Conservation (phyloP, 2,329 filamentous ascomycete species). For the Samsoniella hepiali region DNA sequence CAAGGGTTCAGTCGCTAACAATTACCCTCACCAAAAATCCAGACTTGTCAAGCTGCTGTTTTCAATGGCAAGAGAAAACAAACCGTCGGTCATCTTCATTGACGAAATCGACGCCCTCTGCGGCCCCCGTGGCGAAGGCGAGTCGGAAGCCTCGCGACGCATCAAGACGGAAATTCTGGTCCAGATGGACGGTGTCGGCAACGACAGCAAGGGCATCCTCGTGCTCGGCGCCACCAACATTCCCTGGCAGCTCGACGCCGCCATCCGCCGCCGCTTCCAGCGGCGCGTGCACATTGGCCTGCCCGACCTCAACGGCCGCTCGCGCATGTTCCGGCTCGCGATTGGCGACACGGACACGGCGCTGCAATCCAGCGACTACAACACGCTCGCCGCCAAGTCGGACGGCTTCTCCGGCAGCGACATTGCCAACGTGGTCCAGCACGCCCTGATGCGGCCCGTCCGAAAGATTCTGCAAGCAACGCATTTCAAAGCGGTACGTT, state of each 20-base stretch:
- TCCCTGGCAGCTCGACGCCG: conserved; percentile 95
- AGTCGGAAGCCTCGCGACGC: conserved; percentile 92
- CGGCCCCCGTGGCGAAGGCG: conserved; percentile 87
- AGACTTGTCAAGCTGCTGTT: conserved; percentile 96
- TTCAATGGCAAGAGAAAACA: conserved; percentile 96
- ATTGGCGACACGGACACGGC: conserved; percentile 92
- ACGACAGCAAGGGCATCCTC: conserved; percentile 88
- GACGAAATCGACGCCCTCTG: conserved; percentile 97
- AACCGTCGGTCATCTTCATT: conserved; percentile 97
- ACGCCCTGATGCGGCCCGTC: conserved; percentile 95
- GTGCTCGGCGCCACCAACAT: conserved; percentile 98
- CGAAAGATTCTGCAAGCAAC: conserved; percentile 96
- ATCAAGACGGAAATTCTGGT: conserved; percentile 99
- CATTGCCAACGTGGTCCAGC: conserved; percentile 92
- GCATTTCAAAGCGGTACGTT: conserved; percentile 84
- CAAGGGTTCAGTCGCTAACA: too few relatives aligned
- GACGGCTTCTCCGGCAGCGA: conserved; percentile 96
- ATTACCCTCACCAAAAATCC: too few relatives aligned
- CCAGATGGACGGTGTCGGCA: conserved; percentile 98
- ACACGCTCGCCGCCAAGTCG: conserved; percentile 72
- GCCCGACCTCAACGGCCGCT: conserved; percentile 80
- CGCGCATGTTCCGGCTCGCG: conserved; percentile 91
- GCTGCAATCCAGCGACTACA: conserved; percentile 73
- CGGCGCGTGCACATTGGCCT: conserved; percentile 92
- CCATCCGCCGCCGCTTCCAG: conserved; percentile 94